phyloP scores from a whole-genome alignment of 352 stramenopile species.

The Phytophthora constricta region DNA sequence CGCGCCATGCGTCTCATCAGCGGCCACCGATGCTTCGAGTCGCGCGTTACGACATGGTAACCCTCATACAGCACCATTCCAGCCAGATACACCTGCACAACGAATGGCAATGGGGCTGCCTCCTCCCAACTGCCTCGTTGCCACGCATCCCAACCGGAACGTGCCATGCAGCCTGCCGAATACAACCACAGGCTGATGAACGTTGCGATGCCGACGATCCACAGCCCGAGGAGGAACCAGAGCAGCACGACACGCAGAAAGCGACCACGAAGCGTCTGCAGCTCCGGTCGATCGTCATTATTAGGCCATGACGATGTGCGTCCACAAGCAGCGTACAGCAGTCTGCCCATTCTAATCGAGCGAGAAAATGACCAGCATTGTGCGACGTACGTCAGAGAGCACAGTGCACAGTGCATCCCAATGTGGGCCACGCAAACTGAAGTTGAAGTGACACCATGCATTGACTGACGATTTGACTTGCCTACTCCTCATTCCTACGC shows the following conservation, averaged over 20 bases:
- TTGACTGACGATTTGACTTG: background rate
- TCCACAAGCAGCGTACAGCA: conserved; percentile 8
- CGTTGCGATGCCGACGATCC: conserved; percentile 31
- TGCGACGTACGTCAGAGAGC: too few relatives aligned
- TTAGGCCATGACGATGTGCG: conserved; percentile 21
- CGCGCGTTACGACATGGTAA: conserved; percentile 41
- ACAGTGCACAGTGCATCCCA: too few relatives aligned
- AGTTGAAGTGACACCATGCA: background rate
- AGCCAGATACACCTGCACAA: conserved; percentile 38
- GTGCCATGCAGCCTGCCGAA: conserved; percentile 14
- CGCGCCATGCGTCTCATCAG: conserved; percentile 46
- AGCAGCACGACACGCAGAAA: conserved; percentile 24
- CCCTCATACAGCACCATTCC: conserved; percentile 53
- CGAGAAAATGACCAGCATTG: background rate
- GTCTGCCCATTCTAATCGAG: background rate
- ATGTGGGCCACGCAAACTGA: conserved; percentile 54
- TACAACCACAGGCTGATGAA: conserved; percentile 26
- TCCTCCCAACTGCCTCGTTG: conserved; percentile 10
- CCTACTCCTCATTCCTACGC: background rate
- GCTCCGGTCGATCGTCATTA: conserved; percentile 32
- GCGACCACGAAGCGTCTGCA: conserved; percentile 25
- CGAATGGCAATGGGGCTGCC: conserved; percentile 19
- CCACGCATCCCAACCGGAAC: background rate
- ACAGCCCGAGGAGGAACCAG: conserved; percentile 36
- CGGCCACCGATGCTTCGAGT: conserved; percentile 48